Base-by-base conservation (phyloP, 73 alveolate species). In the Blepharisma stoltei region DNA sequence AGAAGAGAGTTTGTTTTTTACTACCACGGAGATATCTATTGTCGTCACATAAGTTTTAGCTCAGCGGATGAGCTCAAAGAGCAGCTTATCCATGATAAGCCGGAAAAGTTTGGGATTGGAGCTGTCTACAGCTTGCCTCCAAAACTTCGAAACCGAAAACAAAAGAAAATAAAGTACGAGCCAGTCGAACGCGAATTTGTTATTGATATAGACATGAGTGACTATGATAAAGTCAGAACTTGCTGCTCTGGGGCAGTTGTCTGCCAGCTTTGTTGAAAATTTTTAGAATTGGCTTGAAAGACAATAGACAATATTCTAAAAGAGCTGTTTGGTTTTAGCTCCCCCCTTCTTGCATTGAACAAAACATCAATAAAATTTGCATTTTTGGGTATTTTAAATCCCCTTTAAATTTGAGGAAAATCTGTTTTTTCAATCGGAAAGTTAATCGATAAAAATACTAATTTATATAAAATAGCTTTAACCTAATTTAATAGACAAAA, bases 121-220 rank as follows among this genome's bases (percentile, higher is more conserved):
- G 99, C 99, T 43, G 95, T 96, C 70, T 96, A 38, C 46, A 60
- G 4, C 14, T n/a, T 60, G 0, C 49, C 73, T 1, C 73, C 84
- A 80, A 91, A 96, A 70, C 85, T 80, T 27, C 86, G 54, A 67
- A 75, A 97, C 97, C 18, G 82, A 65, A 49, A 65, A 37, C 55
- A 68, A 7, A 77, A 73, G 7, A 71, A 27, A 27, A 55, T 7
- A 0, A n/a, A 14, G 2, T 60, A 60, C 23, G 73, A 37, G 49
- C 65, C 88, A 3, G 11, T 70, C 6, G 95, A 94, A 71, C 90
- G 93, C 81, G 99, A 96, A 85, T 82, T 96, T 60, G 98, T 96
- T 9, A 88, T 96, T 75, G 99, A 96, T 96, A 96, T 96, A 18
- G 99, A 96, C 93, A 93, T 96, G 98, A 91, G 95, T 38, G 99